A percentile compares a stretch with the other conserved stretches of the same genome.
These are phyloP conservation scores for Phoma sp. DNA, from an alignment of 2,329 filamentous ascomycete species.

Conservation along the genomic window DNA sequence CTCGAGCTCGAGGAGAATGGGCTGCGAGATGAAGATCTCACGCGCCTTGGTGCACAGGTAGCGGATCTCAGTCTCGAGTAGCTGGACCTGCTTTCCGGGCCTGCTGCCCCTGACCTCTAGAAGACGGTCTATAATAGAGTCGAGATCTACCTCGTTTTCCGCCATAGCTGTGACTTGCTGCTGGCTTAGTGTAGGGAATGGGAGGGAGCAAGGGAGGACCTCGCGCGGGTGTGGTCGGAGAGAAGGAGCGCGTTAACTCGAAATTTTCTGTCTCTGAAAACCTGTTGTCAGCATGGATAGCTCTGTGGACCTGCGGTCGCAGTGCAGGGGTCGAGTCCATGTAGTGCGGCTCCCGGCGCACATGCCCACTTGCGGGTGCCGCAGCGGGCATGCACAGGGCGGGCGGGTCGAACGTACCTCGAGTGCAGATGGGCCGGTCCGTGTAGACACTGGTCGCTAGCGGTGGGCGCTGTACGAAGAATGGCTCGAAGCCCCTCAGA, in stretches of 20 bases:
- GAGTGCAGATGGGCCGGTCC: slow-evolving; percentile 30
- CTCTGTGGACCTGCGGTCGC: slow-evolving; percentile 15
- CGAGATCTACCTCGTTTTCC: slow-evolving; percentile 93
- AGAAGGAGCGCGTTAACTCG: slow-evolving; percentile 34
- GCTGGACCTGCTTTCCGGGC: slow-evolving; percentile 97
- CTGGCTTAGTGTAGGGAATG: slow-evolving; percentile 32
- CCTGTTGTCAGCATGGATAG: slow-evolving; percentile 30
- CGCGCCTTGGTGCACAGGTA: slow-evolving; percentile 98
- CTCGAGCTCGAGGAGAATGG: slow-evolving; percentile 95
- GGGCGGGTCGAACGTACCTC: slow-evolving; percentile 38
- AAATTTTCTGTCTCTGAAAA: slow-evolving; percentile 28
- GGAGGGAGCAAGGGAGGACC: slow-evolving; percentile 43
- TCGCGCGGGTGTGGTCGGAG: slow-evolving; percentile 42
- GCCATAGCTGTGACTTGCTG: slow-evolving; percentile 66
- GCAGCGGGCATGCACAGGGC: background rate
- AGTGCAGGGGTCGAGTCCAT: slow-evolving; percentile 22
- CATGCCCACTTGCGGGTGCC: background rate
- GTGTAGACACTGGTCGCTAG: slow-evolving; percentile 26
- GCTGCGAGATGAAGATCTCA: slow-evolving; percentile 99
- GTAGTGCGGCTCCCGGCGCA: slow-evolving; percentile 15
- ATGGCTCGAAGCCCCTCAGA: slow-evolving; percentile 53
- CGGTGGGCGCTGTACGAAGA: slow-evolving; percentile 39
- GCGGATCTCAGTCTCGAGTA: slow-evolving; percentile 94
- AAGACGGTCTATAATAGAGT: slow-evolving; percentile 98
- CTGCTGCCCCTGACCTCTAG: slow-evolving; percentile 97